Conservation (phyloP, 2,329 filamentous ascomycete species). For the Penicillium paneum region DNA sequence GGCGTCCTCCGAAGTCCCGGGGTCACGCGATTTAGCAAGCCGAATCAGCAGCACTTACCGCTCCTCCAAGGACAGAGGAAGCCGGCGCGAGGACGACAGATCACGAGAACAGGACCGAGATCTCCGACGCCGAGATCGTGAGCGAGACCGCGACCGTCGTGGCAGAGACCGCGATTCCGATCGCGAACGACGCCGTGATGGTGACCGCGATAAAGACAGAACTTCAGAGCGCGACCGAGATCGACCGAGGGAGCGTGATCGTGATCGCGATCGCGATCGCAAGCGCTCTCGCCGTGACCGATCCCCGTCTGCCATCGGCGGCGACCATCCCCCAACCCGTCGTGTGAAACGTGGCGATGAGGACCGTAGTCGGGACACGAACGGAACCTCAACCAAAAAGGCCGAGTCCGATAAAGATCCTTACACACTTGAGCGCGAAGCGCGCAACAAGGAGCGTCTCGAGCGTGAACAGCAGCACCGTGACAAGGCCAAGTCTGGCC, state of each 20-base stretch:
- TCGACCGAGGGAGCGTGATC: conserved; percentile 26
- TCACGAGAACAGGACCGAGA: conserved; percentile 21
- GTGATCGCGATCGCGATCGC: conserved; percentile 47
- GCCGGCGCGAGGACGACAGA: conserved; percentile 31
- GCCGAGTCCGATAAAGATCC: conserved; percentile 56
- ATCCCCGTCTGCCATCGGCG: conserved; percentile 33
- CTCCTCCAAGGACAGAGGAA: conserved; percentile 28
- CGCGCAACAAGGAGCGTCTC: conserved; percentile 59
- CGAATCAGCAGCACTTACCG: conserved; percentile 28
- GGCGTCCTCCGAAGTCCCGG: conserved; percentile 16
- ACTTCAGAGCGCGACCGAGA: conserved; percentile 34
- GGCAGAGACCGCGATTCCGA: conserved; percentile 42
- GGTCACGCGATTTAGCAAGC: conserved; percentile 23
- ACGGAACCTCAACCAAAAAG: conserved; percentile 10
- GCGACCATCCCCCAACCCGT: conserved; percentile 35
- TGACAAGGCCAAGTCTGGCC: conserved; percentile 46
- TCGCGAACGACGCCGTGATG: conserved; percentile 26
- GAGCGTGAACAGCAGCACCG: conserved; percentile 64
- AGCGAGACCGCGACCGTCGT: conserved; percentile 29
- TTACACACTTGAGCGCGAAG: conserved; percentile 71
- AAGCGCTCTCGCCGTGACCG: conserved; percentile 44
- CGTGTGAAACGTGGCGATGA: conserved; percentile 36
- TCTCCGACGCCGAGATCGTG: conserved; percentile 25
- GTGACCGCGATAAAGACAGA: conserved; percentile 33
- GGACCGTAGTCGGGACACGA: conserved; percentile 23